Conservation (phyloP, 2,329 filamentous ascomycete species). For the Lecanicillium sp. region DNA sequence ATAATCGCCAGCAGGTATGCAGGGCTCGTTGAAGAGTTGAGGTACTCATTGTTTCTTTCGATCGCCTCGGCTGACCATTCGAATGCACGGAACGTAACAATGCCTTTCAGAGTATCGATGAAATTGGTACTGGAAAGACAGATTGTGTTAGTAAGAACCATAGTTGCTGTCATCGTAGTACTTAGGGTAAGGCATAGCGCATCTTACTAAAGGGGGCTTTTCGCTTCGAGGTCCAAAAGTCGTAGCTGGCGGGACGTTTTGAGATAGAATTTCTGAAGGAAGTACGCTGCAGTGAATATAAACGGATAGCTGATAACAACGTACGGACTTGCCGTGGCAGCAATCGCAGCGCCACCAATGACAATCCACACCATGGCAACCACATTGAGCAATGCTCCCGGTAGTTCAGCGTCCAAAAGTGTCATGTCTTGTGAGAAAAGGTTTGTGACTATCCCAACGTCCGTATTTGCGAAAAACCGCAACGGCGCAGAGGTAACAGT, state of each 20-base stretch:
- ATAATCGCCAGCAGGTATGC: slow-evolving; percentile 49
- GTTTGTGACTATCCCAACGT: slow-evolving; percentile 25
- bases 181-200: slow-evolving; percentile 10
- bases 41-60: slow-evolving; percentile 33
- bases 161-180: slow-evolving; percentile 24
- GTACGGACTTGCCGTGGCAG: slow-evolving; percentile 34
- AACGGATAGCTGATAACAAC: slow-evolving; percentile 43
- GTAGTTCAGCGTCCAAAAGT: slow-evolving; percentile 22
- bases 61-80: slow-evolving; percentile 39
- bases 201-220: slow-evolving; percentile 47
- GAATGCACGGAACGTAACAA: slow-evolving; percentile 47
- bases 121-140: slow-evolving; percentile 41
- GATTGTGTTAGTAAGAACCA: slow-evolving; percentile 29
- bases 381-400: slow-evolving; percentile 16
- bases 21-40: slow-evolving; percentile 47
- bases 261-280: slow-evolving; percentile 45
- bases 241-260: slow-evolving; percentile 50
- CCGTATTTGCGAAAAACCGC: slow-evolving; percentile 24
- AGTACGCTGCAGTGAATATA: slow-evolving; percentile 34
- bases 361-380: slow-evolving; percentile 30
- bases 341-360: slow-evolving; percentile 41
- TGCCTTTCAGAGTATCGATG: slow-evolving; percentile 43
- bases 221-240: slow-evolving; percentile 53
- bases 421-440: slow-evolving; percentile 29
- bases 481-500: slow-evolving; percentile 21